A percentile compares a stretch with the other conserved stretches of the same genome.
Conservation (phyloP, 495 filamentous ascomycete species). For the Aspergillus avenaceus region DNA sequence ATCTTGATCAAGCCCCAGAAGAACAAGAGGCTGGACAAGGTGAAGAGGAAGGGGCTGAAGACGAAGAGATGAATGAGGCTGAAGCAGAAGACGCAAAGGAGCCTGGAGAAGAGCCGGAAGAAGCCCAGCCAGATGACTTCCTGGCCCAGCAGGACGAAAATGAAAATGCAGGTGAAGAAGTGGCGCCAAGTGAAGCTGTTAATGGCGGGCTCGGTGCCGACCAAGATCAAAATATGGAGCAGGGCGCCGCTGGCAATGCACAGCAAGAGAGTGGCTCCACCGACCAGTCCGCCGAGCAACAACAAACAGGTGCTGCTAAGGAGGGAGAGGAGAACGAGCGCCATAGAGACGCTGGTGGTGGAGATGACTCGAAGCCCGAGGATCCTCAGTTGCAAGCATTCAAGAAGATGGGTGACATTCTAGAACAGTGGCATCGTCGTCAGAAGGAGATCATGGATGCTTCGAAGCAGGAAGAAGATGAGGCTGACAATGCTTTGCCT, state of each 20-base stretch:
- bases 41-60: conserved; percentile 29
- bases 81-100: conserved; percentile 55
- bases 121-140: conserved; percentile 40
- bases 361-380: conserved; percentile 42
- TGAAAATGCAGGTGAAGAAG: conserved; percentile 42
- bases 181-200: conserved; percentile 45
- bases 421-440: conserved; percentile 89
- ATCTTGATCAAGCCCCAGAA: conserved; percentile 38
- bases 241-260: conserved; percentile 64
- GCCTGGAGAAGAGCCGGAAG: conserved; percentile 46
- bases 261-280: conserved; percentile 46
- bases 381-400: conserved; percentile 61
- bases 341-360: conserved; percentile 37
- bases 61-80: conserved; percentile 30
- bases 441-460: conserved; percentile 74
- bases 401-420: conserved; percentile 86
- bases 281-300: conserved; percentile 39
- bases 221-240: conserved; percentile 55
- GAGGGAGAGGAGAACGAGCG: conserved; percentile 45
- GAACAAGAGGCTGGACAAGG: conserved; percentile 27
- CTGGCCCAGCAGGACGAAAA: conserved; percentile 40
- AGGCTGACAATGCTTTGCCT: conserved; percentile 36
- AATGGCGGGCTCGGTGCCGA: conserved; percentile 40
- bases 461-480: conserved; percentile 56
- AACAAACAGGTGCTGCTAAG: conserved; percentile 38